Percentiles rank a stretch among this genome's conserved stretches.
Conservation (phyloP, 208 protist genomes). For the Leishmania major region DNA sequence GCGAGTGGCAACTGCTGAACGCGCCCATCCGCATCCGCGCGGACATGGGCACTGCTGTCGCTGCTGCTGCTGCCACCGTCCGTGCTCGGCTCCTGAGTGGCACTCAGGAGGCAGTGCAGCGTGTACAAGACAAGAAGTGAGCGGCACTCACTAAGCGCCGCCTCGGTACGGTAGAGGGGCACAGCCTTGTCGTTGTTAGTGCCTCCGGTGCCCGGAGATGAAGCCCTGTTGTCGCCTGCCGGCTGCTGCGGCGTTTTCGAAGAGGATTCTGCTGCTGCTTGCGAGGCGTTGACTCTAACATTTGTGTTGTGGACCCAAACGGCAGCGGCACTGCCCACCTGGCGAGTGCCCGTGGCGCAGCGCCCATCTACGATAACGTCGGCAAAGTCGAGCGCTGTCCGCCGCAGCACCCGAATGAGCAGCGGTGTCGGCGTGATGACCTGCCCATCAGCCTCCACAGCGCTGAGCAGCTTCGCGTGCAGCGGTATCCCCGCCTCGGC, state of each 20-base stretch:
- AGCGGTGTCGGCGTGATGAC: conserved; percentile 47
- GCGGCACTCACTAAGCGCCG: conserved; percentile 43
- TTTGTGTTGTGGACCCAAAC: conserved; percentile 48
- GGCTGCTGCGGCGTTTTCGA: not conserved
- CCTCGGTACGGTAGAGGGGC: conserved; percentile 40
- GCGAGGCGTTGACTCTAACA: not conserved
- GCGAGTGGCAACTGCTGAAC: conserved; percentile 12
- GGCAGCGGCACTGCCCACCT: conserved; percentile 37
- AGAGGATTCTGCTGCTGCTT: not conserved
- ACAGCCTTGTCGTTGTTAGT: not conserved
- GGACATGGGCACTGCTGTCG: not conserved
- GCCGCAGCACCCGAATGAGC: conserved; percentile 51
- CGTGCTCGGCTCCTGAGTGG: conserved; percentile 1
- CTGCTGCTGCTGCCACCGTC: not conserved
- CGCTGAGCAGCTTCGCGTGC: conserved; percentile 43
- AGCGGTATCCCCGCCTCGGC: conserved; percentile 34
- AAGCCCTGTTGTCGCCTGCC: not conserved
- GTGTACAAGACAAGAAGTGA: conserved; percentile 51
- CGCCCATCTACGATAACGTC: conserved; percentile 74
- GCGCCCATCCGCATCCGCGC: conserved; percentile 15
- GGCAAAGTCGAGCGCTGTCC: conserved; percentile 58
- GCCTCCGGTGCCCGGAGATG: not conserved
- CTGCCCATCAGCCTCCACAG: conserved; percentile 24
- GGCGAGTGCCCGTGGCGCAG: conserved; percentile 41
- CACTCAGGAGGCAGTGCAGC: conserved; percentile 54